phyloP scores from a whole-genome alignment of 352 stramenopile genomes.

The Phytophthora sp. region DNA sequence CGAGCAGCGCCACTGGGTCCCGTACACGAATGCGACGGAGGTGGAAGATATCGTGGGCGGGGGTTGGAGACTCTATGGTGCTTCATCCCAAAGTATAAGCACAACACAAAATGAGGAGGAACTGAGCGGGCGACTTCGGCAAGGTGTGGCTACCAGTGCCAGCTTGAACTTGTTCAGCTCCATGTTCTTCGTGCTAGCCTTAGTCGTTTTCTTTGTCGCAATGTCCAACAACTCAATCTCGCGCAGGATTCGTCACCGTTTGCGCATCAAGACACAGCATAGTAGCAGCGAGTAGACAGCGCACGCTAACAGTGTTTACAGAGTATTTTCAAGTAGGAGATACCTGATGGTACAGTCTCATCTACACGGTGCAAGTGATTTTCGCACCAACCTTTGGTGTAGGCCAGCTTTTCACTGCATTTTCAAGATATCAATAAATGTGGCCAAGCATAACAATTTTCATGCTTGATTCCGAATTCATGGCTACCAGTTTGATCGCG shows the following conservation, averaged over 20 bases:
- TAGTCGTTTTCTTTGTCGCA: constrained; percentile 41
- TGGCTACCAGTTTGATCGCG: too few relatives aligned
- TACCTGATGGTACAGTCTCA: too few relatives aligned
- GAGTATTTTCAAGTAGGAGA: too few relatives aligned
- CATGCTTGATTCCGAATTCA: too few relatives aligned
- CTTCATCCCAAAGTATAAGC: background rate
- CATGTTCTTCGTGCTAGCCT: constrained; percentile 51
- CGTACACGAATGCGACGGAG: constrained; percentile 46
- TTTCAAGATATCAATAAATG: too few relatives aligned
- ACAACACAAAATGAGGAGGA: constrained; percentile 31
- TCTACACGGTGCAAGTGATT: background rate
- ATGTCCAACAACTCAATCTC: constrained; percentile 65
- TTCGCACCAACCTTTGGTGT: too few relatives aligned
- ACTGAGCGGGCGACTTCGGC: constrained; percentile 25
- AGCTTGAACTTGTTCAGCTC: constrained; percentile 14
- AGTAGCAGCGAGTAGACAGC: constrained; percentile 11
- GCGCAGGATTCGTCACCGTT: constrained; percentile 44
- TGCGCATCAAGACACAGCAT: constrained; percentile 37
- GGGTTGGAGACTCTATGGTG: constrained; percentile 43
- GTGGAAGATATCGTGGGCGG: constrained; percentile 53
- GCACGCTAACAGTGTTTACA: too few relatives aligned
- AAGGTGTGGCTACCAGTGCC: background rate
- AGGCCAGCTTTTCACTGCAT: too few relatives aligned
- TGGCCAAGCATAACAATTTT: too few relatives aligned
- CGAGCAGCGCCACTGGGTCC: constrained; percentile 68